These are phyloP conservation scores for Candida orba DNA, from an alignment of 805 yeast species.

Conservation along the genomic window DNA sequence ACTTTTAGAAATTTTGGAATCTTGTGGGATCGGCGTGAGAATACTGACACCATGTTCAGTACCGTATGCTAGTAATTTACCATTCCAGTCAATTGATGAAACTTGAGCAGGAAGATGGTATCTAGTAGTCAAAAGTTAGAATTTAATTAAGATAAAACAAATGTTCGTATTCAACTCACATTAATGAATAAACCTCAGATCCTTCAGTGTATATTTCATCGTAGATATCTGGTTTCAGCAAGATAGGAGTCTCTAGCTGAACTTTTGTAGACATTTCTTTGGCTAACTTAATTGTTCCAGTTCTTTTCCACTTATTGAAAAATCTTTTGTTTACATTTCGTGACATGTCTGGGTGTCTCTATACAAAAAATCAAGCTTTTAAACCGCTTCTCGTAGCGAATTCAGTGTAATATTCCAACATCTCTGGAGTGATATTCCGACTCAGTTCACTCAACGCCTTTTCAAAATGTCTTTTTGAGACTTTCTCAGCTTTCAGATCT, in stretches of 20 bases:
- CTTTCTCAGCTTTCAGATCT: slow-evolving; percentile 43
- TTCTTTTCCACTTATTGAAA: not conserved
- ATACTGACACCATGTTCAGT: slow-evolving; percentile 18
- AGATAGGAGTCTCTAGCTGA: slow-evolving; percentile 11
- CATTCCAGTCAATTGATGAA: slow-evolving; percentile 20
- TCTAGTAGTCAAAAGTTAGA: slow-evolving; percentile 1
- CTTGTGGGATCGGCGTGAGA: slow-evolving; percentile 19
- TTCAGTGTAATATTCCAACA: slow-evolving; percentile 67
- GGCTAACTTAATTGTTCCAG: not conserved
- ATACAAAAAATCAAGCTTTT: slow-evolving; percentile 12
- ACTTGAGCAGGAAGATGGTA: slow-evolving; percentile 17
- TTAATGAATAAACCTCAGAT: slow-evolving; percentile 17
- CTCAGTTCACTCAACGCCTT: slow-evolving; percentile 63
- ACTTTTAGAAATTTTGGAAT: slow-evolving; percentile 17
- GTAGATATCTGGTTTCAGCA: slow-evolving; percentile 19
- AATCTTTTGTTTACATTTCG: not conserved
- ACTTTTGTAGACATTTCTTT: slow-evolving; percentile 2
- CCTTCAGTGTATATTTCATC: slow-evolving; percentile 13
- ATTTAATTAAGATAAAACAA: not conserved
- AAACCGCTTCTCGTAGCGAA: slow-evolving; percentile 36
- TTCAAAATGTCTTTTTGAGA: slow-evolving; percentile 61
- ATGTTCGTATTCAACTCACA: slow-evolving; percentile 8
- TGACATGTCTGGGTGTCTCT: not conserved
- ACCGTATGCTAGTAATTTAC: slow-evolving; percentile 15
- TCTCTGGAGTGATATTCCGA: slow-evolving; percentile 76